These are phyloP conservation scores for Fraxinus americana DNA, from an alignment of 257 asterid species.

Conservation along the genomic window DNA sequence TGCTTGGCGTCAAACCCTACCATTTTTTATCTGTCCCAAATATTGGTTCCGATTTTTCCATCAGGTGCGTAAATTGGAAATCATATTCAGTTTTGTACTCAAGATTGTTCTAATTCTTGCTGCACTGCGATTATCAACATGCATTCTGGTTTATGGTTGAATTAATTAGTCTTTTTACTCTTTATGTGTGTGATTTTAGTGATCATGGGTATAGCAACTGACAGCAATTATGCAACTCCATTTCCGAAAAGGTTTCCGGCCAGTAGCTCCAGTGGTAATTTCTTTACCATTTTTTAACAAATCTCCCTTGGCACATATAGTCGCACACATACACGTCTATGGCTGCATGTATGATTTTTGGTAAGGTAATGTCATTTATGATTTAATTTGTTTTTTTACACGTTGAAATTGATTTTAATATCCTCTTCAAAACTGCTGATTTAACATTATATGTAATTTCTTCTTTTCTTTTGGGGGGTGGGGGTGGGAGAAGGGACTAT, in stretches of 20 bases:
- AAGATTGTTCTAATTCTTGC: neutral
- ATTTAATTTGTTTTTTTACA: neutral
- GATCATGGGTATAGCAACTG: conserved; percentile 49
- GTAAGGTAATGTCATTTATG: neutral
- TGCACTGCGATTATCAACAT: conserved; percentile 20
- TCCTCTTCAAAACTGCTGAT: neutral
- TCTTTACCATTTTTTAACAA: neutral
- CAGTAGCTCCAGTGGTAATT: conserved; percentile 43
- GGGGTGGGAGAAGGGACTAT: neutral
- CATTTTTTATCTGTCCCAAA: neutral
- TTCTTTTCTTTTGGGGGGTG: neutral
- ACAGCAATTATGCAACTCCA: conserved; percentile 30
- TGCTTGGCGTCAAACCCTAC: neutral
- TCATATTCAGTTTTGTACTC: neutral
- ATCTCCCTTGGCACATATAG: neutral
- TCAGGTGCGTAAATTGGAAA: neutral
- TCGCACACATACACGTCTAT: neutral
- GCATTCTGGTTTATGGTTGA: conserved; percentile 27
- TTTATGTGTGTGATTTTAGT: conserved; percentile 30
- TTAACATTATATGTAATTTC: neutral
- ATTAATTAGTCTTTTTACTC: conserved; percentile 9
- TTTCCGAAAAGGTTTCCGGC: conserved; percentile 48
- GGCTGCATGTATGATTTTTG: conserved; percentile 7
- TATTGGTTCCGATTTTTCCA: neutral
- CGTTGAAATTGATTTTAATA: neutral